phyloP scores from a whole-genome alignment of 495 filamentous ascomycete species.

The Aspergillus panamensis region DNA sequence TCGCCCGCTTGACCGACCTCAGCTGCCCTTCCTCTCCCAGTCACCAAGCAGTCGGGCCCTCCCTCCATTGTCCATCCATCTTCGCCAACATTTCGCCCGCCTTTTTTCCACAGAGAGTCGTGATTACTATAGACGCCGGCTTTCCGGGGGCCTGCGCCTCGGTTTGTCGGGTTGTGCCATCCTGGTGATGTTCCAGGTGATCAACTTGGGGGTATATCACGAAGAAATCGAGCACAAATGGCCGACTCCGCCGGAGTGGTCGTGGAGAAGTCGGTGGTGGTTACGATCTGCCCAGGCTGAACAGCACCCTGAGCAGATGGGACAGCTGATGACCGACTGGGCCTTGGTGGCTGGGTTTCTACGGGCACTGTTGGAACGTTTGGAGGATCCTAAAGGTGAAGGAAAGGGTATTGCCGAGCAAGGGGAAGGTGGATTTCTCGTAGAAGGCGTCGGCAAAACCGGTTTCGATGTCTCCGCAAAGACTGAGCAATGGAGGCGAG shows the following conservation, averaged over 20 bases:
- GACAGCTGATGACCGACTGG: slow-evolving; percentile 60
- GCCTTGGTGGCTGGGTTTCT: slow-evolving; percentile 53
- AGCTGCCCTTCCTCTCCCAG: slow-evolving; percentile 72
- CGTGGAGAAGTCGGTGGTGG: slow-evolving; percentile 55
- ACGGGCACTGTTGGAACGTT: slow-evolving; percentile 50
- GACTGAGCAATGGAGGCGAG: slow-evolving; percentile 73
- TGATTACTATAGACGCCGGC: slow-evolving; percentile 60
- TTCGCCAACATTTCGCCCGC: slow-evolving; percentile 57
- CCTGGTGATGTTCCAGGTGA: slow-evolving; percentile 48
- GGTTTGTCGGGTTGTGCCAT: slow-evolving; percentile 52
- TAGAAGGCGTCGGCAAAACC: slow-evolving; percentile 52
- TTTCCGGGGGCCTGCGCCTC: slow-evolving; percentile 58
- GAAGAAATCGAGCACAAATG: slow-evolving; percentile 69
- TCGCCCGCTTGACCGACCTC: slow-evolving; percentile 56
- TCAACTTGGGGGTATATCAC: slow-evolving; percentile 57
- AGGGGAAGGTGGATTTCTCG: slow-evolving; percentile 53
- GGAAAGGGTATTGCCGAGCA: slow-evolving; percentile 59
- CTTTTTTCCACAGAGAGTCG: slow-evolving; percentile 74
- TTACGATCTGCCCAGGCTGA: slow-evolving; percentile 55
- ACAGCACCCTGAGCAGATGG: slow-evolving; percentile 51
- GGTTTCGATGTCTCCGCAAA: slow-evolving; percentile 70
- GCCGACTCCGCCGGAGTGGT: slow-evolving; percentile 75
- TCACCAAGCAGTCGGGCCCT: slow-evolving; percentile 35
- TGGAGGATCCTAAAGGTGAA: slow-evolving; percentile 64
- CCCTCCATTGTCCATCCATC: slow-evolving; percentile 39